Evolutionary conservation across 192 early-diverging fungal genomes (phyloP), one percentile per base, ranked within the genome.

Genomic region (Mortierella claussenii): DNA sequence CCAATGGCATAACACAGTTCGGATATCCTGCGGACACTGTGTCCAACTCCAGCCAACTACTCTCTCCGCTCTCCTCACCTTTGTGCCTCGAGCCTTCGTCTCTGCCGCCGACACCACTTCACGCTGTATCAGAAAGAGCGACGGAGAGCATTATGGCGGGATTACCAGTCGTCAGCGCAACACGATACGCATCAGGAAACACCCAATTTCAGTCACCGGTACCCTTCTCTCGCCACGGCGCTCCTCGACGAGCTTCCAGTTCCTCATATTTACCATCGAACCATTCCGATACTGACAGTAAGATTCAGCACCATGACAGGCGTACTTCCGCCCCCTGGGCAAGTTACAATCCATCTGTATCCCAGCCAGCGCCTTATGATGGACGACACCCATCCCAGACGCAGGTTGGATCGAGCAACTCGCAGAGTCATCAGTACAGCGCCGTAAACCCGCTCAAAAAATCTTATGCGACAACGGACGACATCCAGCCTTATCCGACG

Each of bases 11-110:
- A 8, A 21, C 62, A 24, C 43, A 64, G 0, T 66, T 66, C 30
- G 36, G 30, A 17, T 60, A 58, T n/a, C 32, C 59, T 15, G n/a
- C 46, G 2, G 63, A 66, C 24, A 11, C 71, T 4, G 30, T 65
- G 20, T 47, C 63, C 1, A 66, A 57, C n/a, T 59, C 71, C 0
- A 46, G 62, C 15, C 71, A 75, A 23, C 56, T 65, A 17, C 32
- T 73, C 18, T 65, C 71, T 3, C 71, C 71, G 9, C 34, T 75
- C 4, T 75, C 61, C 20, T 75, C 71, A 11, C 71, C 71, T 47
- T 49, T 59, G 21, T 65, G 47, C 30, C 71, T 55, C 23, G 54
- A 75, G 45, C 0, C 71, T n/a, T 59, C 58, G 4, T 69, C 63
- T 20, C 31, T 75, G 28, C 71, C 71, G 8, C 71, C 71, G 7